Evolutionary conservation across 1,284 basidiomycete species (phyloP).

Genomic region (Boletus hoseneyae): DNA sequence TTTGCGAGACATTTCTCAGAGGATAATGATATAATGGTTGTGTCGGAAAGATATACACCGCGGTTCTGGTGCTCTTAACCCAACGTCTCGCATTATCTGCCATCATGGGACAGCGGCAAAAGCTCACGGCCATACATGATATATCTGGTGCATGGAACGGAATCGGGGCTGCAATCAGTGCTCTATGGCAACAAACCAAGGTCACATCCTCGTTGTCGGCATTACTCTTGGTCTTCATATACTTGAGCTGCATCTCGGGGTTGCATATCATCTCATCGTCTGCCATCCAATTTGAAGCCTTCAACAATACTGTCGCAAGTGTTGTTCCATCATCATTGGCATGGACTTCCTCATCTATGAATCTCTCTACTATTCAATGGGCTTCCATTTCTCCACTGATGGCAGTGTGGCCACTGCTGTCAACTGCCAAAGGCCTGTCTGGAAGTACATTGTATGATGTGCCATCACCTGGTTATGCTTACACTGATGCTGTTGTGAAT

Average conservation of each 20-base stretch:
- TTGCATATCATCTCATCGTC: slow-evolving; percentile 24
- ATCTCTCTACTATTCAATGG: slow-evolving; percentile 9
- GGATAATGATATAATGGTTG: not conserved
- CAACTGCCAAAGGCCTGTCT: slow-evolving; percentile 12
- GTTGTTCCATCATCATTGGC: slow-evolving; percentile 4
- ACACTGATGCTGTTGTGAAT: slow-evolving; percentile 11
- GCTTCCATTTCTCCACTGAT: not conserved
- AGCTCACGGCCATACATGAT: slow-evolving; percentile 19
- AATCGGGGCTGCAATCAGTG: slow-evolving; percentile 14
- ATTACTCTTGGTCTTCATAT: slow-evolving; percentile 3
- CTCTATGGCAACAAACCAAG: slow-evolving; percentile 19
- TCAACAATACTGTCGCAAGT: not conserved
- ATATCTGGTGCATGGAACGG: slow-evolving; percentile 19
- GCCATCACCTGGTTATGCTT: not conserved
- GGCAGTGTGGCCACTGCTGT: not conserved
- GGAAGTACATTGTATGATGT: slow-evolving; percentile 16
- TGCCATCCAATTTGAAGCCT: slow-evolving; percentile 20
- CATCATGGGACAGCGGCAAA: slow-evolving; percentile 8
- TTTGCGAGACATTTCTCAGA: no score
- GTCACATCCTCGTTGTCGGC: not conserved
- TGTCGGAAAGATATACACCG: slow-evolving; percentile 13
- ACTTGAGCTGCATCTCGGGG: slow-evolving; percentile 10
- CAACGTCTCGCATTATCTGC: slow-evolving; percentile 5
- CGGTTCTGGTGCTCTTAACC: slow-evolving; percentile 9
- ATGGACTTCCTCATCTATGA: slow-evolving; percentile 2